Conservation (phyloP, 495 filamentous ascomycete genomes). For the Aspergillus panamensis region DNA sequence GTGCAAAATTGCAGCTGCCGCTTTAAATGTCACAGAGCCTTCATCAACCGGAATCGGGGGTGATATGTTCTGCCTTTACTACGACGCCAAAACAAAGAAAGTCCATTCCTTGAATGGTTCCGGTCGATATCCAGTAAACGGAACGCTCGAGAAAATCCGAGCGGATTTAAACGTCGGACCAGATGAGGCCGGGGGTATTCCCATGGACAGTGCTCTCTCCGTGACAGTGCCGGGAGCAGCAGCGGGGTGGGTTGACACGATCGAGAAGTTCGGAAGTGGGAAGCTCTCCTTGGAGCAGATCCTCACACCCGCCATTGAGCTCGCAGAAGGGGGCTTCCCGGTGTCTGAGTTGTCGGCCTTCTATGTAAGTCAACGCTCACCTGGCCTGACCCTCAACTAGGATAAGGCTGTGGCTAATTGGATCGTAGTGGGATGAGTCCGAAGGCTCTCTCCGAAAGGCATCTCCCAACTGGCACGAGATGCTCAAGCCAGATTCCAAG, state of each 20-base stretch:
- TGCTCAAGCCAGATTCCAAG: conserved; percentile 70
- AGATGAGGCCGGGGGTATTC: conserved; percentile 61
- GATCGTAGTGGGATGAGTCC: conserved; percentile 59
- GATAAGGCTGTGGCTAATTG: neutral
- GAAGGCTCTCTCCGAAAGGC: conserved; percentile 61
- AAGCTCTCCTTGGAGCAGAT: conserved; percentile 76
- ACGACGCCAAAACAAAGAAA: conserved; percentile 74
- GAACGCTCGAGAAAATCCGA: conserved; percentile 65
- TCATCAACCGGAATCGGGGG: conserved; percentile 94
- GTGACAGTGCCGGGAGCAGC: conserved; percentile 87
- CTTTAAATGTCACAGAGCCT: conserved; percentile 90
- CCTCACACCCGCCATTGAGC: conserved; percentile 74
- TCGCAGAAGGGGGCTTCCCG: conserved; percentile 86
- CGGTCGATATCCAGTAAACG: conserved; percentile 69
- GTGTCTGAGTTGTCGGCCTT: conserved; percentile 74
- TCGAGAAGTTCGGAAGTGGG: conserved; percentile 90
- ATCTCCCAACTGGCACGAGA: conserved; percentile 79
- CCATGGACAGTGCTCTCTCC: conserved; percentile 71
- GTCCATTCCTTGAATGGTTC: conserved; percentile 88
- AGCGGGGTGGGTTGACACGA: conserved; percentile 88
- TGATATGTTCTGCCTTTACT: conserved; percentile 97
- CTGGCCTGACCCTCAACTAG: neutral
- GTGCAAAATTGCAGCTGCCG: conserved; percentile 55
- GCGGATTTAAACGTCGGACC: conserved; percentile 64
- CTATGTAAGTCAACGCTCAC: conserved; percentile 54